phyloP scores from a whole-genome alignment of 225 moss, liverwort and hornwort genomes.

The Polytrichum formosum region DNA sequence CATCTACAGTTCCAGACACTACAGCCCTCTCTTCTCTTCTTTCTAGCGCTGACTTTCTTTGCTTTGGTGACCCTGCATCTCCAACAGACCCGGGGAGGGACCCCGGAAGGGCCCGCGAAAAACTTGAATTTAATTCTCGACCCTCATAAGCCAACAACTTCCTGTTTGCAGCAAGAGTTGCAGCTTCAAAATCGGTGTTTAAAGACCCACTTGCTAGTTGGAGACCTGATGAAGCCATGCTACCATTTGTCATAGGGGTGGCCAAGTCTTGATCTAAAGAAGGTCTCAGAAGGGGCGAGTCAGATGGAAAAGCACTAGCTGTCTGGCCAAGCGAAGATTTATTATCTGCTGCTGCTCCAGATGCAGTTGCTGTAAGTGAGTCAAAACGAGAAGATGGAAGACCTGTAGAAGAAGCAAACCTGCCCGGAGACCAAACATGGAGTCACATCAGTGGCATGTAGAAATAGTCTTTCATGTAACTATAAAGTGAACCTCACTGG shows the following conservation, averaged over 20 bases:
- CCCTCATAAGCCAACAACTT: slow-evolving; percentile 49
- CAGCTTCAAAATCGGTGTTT: slow-evolving; percentile 45
- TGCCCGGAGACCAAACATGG: slow-evolving; percentile 26
- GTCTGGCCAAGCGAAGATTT: slow-evolving; percentile 43
- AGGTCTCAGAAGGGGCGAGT: slow-evolving; percentile 21
- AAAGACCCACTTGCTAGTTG: slow-evolving; percentile 15
- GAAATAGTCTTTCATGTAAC: background rate
- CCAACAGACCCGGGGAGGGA: slow-evolving; percentile 56
- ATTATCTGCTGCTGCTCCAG: slow-evolving; percentile 34
- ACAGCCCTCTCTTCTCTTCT: slow-evolving; percentile 71
- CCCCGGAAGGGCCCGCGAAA: slow-evolving; percentile 52
- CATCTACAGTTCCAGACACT: slow-evolving; percentile 41
- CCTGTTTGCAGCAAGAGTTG: slow-evolving; percentile 50
- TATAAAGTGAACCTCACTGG: background rate
- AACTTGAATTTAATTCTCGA: slow-evolving; percentile 50
- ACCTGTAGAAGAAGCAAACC: slow-evolving; percentile 69
- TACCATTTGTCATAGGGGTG: slow-evolving; percentile 29
- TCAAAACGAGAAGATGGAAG: slow-evolving; percentile 74
- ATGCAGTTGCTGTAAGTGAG: slow-evolving; percentile 44
- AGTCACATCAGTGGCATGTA: background rate
- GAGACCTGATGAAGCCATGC: slow-evolving; percentile 9
- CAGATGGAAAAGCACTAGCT: slow-evolving; percentile 11
- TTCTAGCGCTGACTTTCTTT: slow-evolving; percentile 56
- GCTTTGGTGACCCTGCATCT: slow-evolving; percentile 68
- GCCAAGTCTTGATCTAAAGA: slow-evolving; percentile 43